These are phyloP conservation scores for Bryopsis sp. DNA, from an alignment of 139 green algal species.

Conservation along the genomic window DNA sequence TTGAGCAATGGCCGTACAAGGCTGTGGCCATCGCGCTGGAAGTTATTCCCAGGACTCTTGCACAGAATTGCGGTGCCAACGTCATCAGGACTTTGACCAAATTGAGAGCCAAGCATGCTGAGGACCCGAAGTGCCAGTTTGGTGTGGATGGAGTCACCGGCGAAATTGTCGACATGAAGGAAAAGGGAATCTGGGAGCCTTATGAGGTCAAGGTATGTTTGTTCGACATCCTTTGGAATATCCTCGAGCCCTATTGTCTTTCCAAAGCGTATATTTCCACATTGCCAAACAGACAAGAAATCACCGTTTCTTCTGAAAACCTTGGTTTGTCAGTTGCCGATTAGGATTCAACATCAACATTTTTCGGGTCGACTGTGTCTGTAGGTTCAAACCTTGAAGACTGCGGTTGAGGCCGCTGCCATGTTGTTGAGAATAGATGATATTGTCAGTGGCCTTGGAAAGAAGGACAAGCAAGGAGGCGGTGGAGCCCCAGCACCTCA, in stretches of 20 bases:
- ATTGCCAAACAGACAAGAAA: neutral
- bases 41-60: constrained; percentile 94
- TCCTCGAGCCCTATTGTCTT: neutral
- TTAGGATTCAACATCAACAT: neutral
- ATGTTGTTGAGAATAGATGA: constrained; percentile 99
- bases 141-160: constrained; percentile 87
- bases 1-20: constrained; percentile 58
- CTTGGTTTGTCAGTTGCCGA: neutral
- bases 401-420: constrained; percentile 75
- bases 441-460: constrained; percentile 88
- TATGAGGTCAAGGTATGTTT: constrained; percentile 72
- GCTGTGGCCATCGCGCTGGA: constrained; percentile 70
- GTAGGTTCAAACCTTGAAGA: constrained; percentile 92
- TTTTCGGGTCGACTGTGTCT: neutral
- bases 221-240: neutral
- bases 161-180: constrained; percentile 90
- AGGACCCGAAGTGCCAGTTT: constrained; percentile 44
- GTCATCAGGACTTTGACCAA: constrained; percentile 98
- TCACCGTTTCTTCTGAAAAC: neutral
- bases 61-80: constrained; percentile 97
- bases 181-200: constrained; percentile 94
- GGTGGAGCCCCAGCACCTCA: constrained; percentile 17
- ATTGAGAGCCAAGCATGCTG: constrained; percentile 77
- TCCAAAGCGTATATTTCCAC: neutral
- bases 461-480: constrained; percentile 55